These are phyloP conservation scores for Pythium angustatum DNA, from an alignment of 352 stramenopile genomes.

Conservation along the genomic window DNA sequence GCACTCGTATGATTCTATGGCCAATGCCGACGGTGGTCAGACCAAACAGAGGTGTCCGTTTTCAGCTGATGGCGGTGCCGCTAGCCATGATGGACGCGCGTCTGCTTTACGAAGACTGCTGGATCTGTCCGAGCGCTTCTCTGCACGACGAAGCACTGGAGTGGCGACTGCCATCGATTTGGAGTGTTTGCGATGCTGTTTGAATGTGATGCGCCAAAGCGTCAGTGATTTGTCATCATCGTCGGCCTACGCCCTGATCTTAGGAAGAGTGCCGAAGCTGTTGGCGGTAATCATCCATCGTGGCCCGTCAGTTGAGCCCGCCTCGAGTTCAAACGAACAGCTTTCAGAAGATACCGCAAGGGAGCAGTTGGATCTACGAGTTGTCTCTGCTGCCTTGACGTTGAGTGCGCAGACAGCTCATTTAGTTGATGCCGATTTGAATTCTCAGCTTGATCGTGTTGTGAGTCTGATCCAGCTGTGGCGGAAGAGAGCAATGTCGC, in stretches of 20 bases:
- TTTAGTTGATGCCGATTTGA: constrained; percentile 11
- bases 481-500: constrained; percentile 1
- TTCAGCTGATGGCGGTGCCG: not conserved
- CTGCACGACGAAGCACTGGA: not conserved
- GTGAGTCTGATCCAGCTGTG: constrained; percentile 14
- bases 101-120: constrained; percentile 5
- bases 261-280: not conserved
- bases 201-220: constrained; percentile 7
- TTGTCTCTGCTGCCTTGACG: constrained; percentile 17
- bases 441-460: constrained; percentile 8
- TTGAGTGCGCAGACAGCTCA: constrained; percentile 17
- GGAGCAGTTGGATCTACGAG: constrained; percentile 14
- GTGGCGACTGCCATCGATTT: not conserved
- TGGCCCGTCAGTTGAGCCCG: not conserved
- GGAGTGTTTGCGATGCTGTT: constrained; percentile 16
- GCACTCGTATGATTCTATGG: not conserved
- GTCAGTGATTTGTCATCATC: not conserved
- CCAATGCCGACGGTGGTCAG: not conserved
- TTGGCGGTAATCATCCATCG: constrained; percentile 4
- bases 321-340: not conserved
- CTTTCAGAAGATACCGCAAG: not conserved
- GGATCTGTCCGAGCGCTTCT: constrained; percentile 1
- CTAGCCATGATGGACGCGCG: too few species aligned
- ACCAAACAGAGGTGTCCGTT: not conserved
- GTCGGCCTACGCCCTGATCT: not conserved